Base-by-base conservation (phyloP, 2,329 filamentous ascomycete species). In the Falciphora oryzae region DNA sequence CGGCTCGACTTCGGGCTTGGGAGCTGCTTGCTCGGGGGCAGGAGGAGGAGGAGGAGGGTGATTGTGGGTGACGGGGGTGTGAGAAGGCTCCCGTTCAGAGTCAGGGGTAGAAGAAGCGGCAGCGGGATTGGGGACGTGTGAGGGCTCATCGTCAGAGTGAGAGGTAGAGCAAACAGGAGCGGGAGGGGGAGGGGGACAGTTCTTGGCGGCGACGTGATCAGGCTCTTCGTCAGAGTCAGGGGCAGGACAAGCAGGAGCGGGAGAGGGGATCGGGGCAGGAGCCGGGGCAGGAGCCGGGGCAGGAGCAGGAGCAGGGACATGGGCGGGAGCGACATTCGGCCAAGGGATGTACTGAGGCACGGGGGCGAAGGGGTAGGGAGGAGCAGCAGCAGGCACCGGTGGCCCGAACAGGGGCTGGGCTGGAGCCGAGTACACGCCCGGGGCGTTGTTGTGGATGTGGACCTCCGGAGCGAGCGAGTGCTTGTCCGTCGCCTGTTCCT, bases 391-490 rank as follows among this genome's bases (percentile, higher is more conserved):
- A 53, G 44, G 44, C 44, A 53, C 44, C 44, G 44, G 44, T 53
- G 44, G 44, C 8, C 44, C 44, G 44, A 53, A 53, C 8, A 53
- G 44, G 44, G 44, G 44, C 44, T 53, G 44, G n/a, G 44, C 38
- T 18, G 38, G 38, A 44, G 38, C 11, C 38, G 14, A 7, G 38
- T 44, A 18, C 38, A 6, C 38, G 38, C 14, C 38, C 38, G 38
- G 38, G 7, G 38, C 11, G 38, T 44, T 44, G 32, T 57, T 57
- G 56, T 57, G n/a, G 56, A 25, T 28, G n/a, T 57, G n/a, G 56
- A 68, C 66, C n/a, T 74, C 65, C 60, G 73, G 73, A 66, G 72
- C 73, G 63, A 71, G 71, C 62, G 70, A 69, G 61, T 75, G 70
- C 50, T 68, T 67, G 62, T 74, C 73, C 10, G 71, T 69, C 18